Conservation (phyloP, 2,329 filamentous ascomycete genomes). For the Cladorrhinum sp. region DNA sequence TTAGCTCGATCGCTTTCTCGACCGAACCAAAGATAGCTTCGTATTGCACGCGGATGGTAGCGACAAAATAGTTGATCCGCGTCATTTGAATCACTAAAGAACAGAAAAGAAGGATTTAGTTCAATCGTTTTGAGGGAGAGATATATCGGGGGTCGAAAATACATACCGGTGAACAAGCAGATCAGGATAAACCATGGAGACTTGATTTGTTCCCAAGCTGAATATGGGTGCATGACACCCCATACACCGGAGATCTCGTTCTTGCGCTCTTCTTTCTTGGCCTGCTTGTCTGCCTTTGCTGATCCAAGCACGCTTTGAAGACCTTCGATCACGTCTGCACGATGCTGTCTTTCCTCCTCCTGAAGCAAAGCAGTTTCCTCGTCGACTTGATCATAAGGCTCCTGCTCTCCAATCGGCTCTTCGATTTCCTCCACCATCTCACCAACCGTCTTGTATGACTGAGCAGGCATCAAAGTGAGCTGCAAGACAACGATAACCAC, state of each 20-base stretch:
- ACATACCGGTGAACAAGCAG: constrained; percentile 68
- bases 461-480: constrained; percentile 67
- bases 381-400: constrained; percentile 51
- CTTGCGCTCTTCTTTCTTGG: constrained; percentile 64
- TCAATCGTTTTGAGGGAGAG: not conserved
- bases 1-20: constrained; percentile 63
- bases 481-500: constrained; percentile 63
- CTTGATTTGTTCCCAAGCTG: constrained; percentile 68
- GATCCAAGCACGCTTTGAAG: constrained; percentile 72
- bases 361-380: constrained; percentile 54
- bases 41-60: constrained; percentile 81
- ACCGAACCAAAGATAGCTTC: constrained; percentile 66
- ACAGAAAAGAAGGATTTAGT: not conserved
- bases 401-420: constrained; percentile 37
- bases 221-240: constrained; percentile 75
- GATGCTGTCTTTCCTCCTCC: constrained; percentile 57
- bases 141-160: not conserved
- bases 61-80: constrained; percentile 89
- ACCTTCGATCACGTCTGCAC: constrained; percentile 63
- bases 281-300: constrained; percentile 58
- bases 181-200: constrained; percentile 85
- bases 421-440: constrained; percentile 76
- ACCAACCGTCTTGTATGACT: constrained; percentile 80
- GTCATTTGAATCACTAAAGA: constrained; percentile 63
- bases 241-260: constrained; percentile 74